phyloP scores from a whole-genome alignment of 805 yeast species.

The Metschnikowia borealis region DNA sequence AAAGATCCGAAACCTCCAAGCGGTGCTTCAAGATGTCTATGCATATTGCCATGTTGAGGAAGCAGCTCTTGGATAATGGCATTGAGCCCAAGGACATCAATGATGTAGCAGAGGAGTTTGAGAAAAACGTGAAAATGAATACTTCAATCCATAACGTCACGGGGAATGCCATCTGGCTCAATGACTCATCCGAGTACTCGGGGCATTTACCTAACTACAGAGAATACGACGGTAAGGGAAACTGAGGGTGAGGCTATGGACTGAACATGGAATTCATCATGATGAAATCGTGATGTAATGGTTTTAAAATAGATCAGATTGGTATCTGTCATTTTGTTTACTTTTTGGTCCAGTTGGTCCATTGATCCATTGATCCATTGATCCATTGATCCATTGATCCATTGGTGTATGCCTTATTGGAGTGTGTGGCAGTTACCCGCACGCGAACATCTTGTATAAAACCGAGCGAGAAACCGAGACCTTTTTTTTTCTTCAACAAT shows the following conservation, averaged over 20 bases:
- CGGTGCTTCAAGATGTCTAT: constrained; percentile 57
- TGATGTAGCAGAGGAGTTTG: constrained; percentile 51
- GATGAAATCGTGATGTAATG: background rate
- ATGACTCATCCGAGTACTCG: constrained; percentile 48
- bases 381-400: too few relatives aligned
- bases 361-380: too few relatives aligned
- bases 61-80: constrained; percentile 56
- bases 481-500: constrained; percentile 27
- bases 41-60: constrained; percentile 62
- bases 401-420: background rate
- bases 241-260: background rate
- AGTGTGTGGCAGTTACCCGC: constrained; percentile 21
- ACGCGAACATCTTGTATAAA: constrained; percentile 10
- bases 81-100: constrained; percentile 55
- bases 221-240: constrained; percentile 50
- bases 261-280: background rate
- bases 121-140: constrained; percentile 54
- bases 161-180: constrained; percentile 57
- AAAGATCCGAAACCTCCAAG: constrained; percentile 44
- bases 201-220: constrained; percentile 53
- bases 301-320: too few relatives aligned
- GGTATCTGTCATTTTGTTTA: too few relatives aligned
- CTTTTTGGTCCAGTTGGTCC: too few relatives aligned
- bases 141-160: constrained; percentile 52
- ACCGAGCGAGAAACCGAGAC: background rate